Percentiles rank a stretch among this genome's conserved stretches.
Evolutionary conservation across 345 rosid genomes (phyloP).

Genomic region (Murraya paniculata): DNA sequence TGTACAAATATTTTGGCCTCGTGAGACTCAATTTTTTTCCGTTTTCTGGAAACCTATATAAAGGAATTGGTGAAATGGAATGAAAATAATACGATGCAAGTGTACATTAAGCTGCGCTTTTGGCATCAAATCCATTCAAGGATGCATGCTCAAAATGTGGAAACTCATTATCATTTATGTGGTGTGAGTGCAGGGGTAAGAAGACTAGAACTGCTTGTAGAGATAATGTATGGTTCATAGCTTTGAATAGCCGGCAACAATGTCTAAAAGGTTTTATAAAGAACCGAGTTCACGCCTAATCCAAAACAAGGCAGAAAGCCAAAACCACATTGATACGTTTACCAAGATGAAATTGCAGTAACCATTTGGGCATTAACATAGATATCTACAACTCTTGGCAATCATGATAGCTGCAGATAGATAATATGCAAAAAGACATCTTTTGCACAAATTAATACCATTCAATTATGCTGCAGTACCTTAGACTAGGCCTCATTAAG

Average conservation of each 20-base stretch:
- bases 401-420: neutral
- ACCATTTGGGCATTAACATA: neutral
- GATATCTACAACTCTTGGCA: neutral
- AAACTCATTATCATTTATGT: neutral
- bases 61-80: too few species aligned
- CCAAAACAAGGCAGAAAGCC: neutral
- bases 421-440: neutral
- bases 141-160: too few species aligned
- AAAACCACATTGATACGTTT: neutral
- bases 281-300: neutral
- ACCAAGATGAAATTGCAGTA: neutral
- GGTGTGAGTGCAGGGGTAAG: neutral
- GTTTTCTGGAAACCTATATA: too few species aligned
- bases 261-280: neutral
- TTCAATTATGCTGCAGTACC: neutral
- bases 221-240: neutral
- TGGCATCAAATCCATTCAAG: too few species aligned
- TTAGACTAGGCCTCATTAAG: neutral
- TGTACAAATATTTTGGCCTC: too few species aligned
- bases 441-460: neutral
- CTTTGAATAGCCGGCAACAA: neutral
- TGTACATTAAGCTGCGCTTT: too few species aligned
- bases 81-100: too few species aligned
- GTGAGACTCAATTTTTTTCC: too few species aligned
- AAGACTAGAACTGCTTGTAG: neutral